phyloP scores from a whole-genome alignment of 106 monocot genomes.

The Allium cepa region DNA sequence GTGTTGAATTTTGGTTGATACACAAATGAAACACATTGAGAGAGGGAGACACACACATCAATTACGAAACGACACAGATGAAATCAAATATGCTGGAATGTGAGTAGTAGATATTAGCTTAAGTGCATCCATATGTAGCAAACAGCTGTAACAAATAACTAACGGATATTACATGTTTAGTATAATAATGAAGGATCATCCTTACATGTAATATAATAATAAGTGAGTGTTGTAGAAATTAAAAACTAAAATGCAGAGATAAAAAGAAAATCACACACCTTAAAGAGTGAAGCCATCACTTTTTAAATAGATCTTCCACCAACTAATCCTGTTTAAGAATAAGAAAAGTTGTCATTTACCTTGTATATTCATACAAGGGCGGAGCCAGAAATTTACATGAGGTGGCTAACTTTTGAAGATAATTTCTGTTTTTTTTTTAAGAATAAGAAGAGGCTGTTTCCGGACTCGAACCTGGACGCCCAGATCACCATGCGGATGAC shows the following conservation, averaged over 20 bases:
- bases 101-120: not conserved
- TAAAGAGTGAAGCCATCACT: slow-evolving; percentile 6
- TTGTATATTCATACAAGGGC: too few species aligned
- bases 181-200: not conserved
- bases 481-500: too few species aligned
- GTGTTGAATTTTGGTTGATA: too few species aligned
- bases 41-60: too few species aligned
- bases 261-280: not conserved
- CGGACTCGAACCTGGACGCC: too few species aligned
- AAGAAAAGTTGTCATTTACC: too few species aligned
- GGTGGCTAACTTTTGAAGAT: too few species aligned
- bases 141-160: not conserved
- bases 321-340: too few species aligned
- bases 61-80: not conserved
- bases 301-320: not conserved
- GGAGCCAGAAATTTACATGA: too few species aligned
- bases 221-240: not conserved
- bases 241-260: not conserved
- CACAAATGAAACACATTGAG: too few species aligned
- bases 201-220: not conserved
- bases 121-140: not conserved
- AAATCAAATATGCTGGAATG: not conserved
- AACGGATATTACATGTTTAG: not conserved
- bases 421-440: too few species aligned
- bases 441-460: too few species aligned